These are phyloP conservation scores for Leptographium wingfieldii DNA, from an alignment of 2,329 filamentous ascomycete genomes.

Conservation along the genomic window DNA sequence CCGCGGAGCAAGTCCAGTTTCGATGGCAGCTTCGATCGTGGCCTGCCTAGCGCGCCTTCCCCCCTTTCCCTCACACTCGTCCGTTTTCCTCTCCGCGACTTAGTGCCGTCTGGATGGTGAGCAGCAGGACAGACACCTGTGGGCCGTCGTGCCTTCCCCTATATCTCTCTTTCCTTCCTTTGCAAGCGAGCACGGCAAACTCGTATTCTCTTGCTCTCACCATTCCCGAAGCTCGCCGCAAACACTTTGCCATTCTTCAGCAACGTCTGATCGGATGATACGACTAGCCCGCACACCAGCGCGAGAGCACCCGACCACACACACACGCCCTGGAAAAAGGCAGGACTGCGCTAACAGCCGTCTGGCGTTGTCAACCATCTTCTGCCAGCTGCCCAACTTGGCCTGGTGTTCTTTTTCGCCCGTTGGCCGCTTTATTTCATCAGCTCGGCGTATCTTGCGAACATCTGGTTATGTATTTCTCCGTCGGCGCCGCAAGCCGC, in stretches of 20 bases:
- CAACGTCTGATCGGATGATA: neutral
- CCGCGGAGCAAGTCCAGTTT: neutral
- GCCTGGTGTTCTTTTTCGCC: neutral
- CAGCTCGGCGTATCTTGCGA: neutral
- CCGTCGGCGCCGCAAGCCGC: neutral
- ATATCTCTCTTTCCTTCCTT: neutral
- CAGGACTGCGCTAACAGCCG: neutral
- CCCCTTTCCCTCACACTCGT: neutral
- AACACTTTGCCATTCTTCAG: neutral
- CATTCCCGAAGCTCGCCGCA: neutral
- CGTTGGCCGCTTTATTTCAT: neutral
- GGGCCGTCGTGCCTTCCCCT: neutral
- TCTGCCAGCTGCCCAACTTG: neutral
- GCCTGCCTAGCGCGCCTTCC: neutral
- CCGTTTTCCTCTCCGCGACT: neutral
- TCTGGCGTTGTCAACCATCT: neutral
- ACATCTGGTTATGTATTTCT: neutral
- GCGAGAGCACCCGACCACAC: neutral
- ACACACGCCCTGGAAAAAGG: neutral
- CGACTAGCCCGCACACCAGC: neutral
- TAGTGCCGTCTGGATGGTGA: neutral
- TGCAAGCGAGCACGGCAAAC: neutral
- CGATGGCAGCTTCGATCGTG: neutral
- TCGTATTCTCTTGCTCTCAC: neutral
- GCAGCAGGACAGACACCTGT: neutral